Percentiles rank a stretch among this genome's conserved stretches.
These are phyloP conservation scores for Colletotrichum tropicale DNA, from an alignment of 2,329 filamentous ascomycete genomes.

Conservation along the genomic window DNA sequence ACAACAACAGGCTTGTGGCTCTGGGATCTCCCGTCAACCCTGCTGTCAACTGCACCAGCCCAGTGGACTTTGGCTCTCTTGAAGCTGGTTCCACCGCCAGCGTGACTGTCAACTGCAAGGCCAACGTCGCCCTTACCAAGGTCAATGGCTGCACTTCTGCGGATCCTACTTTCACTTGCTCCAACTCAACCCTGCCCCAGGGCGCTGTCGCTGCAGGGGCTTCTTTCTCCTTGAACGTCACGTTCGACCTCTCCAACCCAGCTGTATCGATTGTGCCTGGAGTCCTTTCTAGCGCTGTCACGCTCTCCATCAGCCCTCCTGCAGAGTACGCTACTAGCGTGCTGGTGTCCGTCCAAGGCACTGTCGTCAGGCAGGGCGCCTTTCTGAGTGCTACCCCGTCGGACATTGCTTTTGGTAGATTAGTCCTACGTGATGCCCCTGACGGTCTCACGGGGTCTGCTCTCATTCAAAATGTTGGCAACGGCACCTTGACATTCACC, in stretches of 20 bases:
- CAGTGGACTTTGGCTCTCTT: constrained; percentile 42
- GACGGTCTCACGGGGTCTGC: constrained; percentile 25
- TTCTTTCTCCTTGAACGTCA: constrained; percentile 43
- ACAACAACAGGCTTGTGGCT: constrained; percentile 33
- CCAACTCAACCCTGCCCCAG: constrained; percentile 40
- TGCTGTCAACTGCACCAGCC: constrained; percentile 42
- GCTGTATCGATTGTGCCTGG: constrained; percentile 35
- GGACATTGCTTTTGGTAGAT: constrained; percentile 41
- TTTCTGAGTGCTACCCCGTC: constrained; percentile 39
- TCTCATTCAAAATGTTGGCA: constrained; percentile 41
- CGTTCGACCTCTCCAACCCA: constrained; percentile 37
- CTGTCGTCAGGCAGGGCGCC: constrained; percentile 37
- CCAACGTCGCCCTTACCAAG: constrained; percentile 38
- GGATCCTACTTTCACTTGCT: constrained; percentile 38
- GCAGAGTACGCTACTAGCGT: constrained; percentile 38
- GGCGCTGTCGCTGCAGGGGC: constrained; percentile 36
- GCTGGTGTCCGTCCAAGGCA: constrained; percentile 41
- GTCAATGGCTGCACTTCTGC: constrained; percentile 39
- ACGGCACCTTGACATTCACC: constrained; percentile 36
- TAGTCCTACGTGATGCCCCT: constrained; percentile 36
- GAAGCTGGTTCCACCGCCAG: constrained; percentile 34
- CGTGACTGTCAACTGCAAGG: constrained; percentile 37
- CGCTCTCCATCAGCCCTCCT: constrained; percentile 39
- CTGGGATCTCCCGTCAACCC: constrained; percentile 45
- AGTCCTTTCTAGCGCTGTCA: constrained; percentile 37